Evolutionary conservation across 2,329 filamentous ascomycete species (phyloP).

Genomic region (Massarina eburnea): DNA sequence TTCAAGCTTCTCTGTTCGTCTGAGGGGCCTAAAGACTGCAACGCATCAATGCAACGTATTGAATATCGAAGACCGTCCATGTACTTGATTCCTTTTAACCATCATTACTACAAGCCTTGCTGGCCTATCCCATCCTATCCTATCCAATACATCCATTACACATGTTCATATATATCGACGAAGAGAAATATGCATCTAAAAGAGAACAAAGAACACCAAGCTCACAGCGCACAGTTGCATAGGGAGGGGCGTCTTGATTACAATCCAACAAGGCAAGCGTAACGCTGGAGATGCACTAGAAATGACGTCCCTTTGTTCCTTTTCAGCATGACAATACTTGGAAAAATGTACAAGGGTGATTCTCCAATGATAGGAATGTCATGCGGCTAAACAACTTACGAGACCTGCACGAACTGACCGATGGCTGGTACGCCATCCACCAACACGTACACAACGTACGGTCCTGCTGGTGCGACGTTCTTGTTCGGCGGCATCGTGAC

Average conservation of each 20-base stretch:
- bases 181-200: neutral
- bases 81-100: too few species aligned
- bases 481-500: constrained; percentile 58
- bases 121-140: neutral
- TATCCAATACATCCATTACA: neutral
- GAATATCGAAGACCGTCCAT: too few species aligned
- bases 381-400: constrained; percentile 22
- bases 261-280: neutral
- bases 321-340: neutral
- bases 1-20: too few species aligned
- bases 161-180: neutral
- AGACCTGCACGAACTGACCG: constrained; percentile 54
- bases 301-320: neutral
- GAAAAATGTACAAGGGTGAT: neutral
- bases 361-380: neutral
- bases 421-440: constrained; percentile 57
- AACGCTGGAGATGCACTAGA: neutral
- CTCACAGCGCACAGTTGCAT: neutral
- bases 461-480: constrained; percentile 60
- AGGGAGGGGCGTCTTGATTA: neutral
- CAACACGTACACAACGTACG: constrained; percentile 62
- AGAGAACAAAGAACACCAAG: neutral
- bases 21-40: too few species aligned
- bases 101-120: too few species aligned
- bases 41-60: too few species aligned